Conservation (phyloP, 805 yeast genomes). For the Groenewaldozyma tartarivorans region DNA sequence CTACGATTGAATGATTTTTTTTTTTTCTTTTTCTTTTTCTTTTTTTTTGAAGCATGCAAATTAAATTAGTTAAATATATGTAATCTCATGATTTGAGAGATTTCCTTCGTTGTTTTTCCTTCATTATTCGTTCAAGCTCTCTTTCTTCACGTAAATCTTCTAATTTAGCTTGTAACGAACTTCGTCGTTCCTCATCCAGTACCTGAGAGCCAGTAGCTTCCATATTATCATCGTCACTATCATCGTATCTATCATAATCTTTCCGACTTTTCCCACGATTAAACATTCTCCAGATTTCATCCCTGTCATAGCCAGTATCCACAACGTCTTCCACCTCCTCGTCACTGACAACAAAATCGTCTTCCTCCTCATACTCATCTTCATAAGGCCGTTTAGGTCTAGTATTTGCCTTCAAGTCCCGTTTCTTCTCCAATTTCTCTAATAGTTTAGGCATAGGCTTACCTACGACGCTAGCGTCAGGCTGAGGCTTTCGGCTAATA, state of each 20-base stretch:
- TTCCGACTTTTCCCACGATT: constrained; percentile 44
- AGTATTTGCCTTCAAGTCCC: constrained; percentile 18
- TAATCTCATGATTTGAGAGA: constrained; percentile 1
- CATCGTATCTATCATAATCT: constrained; percentile 29
- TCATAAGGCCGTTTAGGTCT: constrained; percentile 22
- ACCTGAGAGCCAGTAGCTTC: constrained; percentile 92
- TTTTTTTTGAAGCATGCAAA: not conserved
- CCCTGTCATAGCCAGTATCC: constrained; percentile 46
- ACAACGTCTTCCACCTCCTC: constrained; percentile 33
- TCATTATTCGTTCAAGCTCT: constrained; percentile 14
- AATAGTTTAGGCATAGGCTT: constrained; percentile 33
- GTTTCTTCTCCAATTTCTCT: constrained; percentile 31
- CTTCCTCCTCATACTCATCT: constrained; percentile 40
- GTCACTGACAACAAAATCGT: constrained; percentile 53
- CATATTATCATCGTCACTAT: constrained; percentile 60
- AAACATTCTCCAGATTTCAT: constrained; percentile 85
- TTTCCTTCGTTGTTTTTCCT: constrained; percentile 14
- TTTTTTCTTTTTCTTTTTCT: not conserved
- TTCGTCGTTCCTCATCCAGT: constrained; percentile 67
- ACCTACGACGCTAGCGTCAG: too few relatives aligned
- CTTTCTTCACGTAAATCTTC: constrained; percentile 68
- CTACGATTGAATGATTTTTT: not conserved
- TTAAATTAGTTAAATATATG: not conserved
- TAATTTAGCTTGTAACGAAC: constrained; percentile 54
- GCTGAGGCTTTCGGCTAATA: not conserved